A percentile compares a stretch with the other conserved stretches of the same genome.
These are phyloP conservation scores for Solanum hybrid DNA, from an alignment of 305 asterid species.

Conservation along the genomic window DNA sequence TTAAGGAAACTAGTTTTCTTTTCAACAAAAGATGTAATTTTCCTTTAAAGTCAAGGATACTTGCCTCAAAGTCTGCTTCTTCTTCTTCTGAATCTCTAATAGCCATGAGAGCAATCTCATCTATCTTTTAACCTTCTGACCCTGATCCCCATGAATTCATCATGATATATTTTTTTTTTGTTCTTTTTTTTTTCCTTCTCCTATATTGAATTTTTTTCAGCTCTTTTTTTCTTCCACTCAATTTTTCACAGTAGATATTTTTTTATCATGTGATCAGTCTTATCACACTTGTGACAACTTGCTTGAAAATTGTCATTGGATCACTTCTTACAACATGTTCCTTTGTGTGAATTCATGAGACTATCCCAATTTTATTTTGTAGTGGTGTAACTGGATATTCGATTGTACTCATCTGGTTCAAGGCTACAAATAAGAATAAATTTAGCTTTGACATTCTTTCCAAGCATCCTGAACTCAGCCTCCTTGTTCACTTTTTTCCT, in stretches of 20 bases:
- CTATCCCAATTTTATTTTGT: neutral
- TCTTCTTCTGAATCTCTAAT: neutral
- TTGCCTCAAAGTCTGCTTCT: neutral
- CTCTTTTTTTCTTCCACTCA: neutral
- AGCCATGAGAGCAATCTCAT: neutral
- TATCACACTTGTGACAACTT: neutral
- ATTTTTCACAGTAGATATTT: no score
- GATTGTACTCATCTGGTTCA: neutral
- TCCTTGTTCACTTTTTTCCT: neutral
- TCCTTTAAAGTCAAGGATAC: neutral
- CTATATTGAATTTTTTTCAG: no score
- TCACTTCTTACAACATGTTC: neutral
- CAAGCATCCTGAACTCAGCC: neutral
- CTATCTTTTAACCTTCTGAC: neutral
- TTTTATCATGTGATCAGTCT: neutral
- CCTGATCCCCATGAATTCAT: neutral
- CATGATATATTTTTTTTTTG: neutral
- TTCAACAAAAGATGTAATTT: no score
- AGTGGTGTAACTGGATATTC: neutral
- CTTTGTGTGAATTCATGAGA: neutral
- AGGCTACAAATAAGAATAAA: neutral
- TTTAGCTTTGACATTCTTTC: neutral
- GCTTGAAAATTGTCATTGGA: neutral
- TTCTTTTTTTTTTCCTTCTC: no score
- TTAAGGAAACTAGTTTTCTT: no score